Evolutionary conservation across 345 rosid species (phyloP), one percentile per base, ranked within the genome.

Genomic region (Angophora floribunda): DNA sequence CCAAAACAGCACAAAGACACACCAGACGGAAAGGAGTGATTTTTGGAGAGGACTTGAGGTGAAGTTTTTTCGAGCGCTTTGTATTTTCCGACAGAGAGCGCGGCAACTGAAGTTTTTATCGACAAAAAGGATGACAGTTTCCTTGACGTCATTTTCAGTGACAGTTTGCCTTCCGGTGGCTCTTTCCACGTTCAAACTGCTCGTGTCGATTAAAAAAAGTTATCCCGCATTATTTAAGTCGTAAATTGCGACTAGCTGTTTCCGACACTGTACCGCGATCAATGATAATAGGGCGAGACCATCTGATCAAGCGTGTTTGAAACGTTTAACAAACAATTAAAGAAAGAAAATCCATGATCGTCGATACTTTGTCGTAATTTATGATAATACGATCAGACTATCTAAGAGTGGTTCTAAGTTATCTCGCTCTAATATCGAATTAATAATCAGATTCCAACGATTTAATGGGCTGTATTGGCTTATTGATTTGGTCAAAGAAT

Each of bases 301-400:
- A 49, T 49, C 51, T 11, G 10, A 9, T 49, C 51, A 11, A 49
- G 65, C 65, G 65, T 59, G 65, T 59, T 57, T n/a, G 14, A 59
- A 26, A 59, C 65, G 65, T 59, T 59, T 11, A 59, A 1, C 30
- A n/a, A 59, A 59, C 65, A 59, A 65, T 10, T 65, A 7, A 41
- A 65, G 3, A 32, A 65, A 65, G 78, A 65, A 65, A 30, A 41
- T 65, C 41, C 41, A 36, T 36, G 4, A 36, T 36, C 41, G 41
- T 36, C 41, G 41, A 36, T 36, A 36, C 41, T 36, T 36, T 36
- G 41, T 36, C 41, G 41, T 4, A 36, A 26, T 55, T 3, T 55
- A 21, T 22, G 0, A 0, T 22, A 55, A 55, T 7, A 55, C 12
- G 1, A 55, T 21, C 0, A 55, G 0, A 1, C 41, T 36, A 28